Base-by-base conservation (phyloP, 1,284 basidiomycete species). In the Fomitopsis schrenkii region DNA sequence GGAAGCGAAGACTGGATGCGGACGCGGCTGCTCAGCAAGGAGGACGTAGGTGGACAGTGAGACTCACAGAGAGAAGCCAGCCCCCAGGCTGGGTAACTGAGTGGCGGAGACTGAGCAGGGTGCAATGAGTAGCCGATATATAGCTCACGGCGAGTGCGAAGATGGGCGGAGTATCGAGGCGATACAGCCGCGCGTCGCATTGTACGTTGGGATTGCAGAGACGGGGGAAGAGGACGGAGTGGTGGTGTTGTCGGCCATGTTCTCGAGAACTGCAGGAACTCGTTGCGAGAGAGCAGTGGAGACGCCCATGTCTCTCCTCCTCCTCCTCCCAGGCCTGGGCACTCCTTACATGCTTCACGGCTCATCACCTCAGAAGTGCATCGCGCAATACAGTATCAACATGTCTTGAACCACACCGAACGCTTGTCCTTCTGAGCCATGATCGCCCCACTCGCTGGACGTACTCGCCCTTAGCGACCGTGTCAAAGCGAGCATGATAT, bases 1-100 rank as follows among this genome's bases (percentile, higher is more conserved):
- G 0, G 79, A 78, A 0, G 70, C 68, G 2, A 76, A 61, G 54
- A 80, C 79, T 80, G 64, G 9, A 28, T 0, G 48, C 8, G 33
- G 17, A 10, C 2, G 10, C 40, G 19, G 14, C 22, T 19, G 9
- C 12, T 26, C 28, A 22, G 52, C 33, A 55, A 30, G 15, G 26
- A n/a, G 15, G 38, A 26, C 41, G 22, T n/a, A 45, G 54, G 26
- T 10, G 55, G 40, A 40, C 19, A 22, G 40, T 33, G 15, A 14
- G 9, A 63, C 60, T n/a, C 35, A 65, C 60, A 71, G 52, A 58
- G 66, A 67, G 28, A 33, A 5, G 72, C 58, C n/a, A 71, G 58
- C 55, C 66, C 66, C 64, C 59, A 64, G 36, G 62, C 55, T 10
- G 58, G 63, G 36, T 17, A 35, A n/a, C 61, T 62, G 54, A 10